Percentiles rank a stretch among this genome's conserved stretches.
Evolutionary conservation across 2,329 filamentous ascomycete genomes (phyloP).

Genomic region (Elsinoe fawcettii): DNA sequence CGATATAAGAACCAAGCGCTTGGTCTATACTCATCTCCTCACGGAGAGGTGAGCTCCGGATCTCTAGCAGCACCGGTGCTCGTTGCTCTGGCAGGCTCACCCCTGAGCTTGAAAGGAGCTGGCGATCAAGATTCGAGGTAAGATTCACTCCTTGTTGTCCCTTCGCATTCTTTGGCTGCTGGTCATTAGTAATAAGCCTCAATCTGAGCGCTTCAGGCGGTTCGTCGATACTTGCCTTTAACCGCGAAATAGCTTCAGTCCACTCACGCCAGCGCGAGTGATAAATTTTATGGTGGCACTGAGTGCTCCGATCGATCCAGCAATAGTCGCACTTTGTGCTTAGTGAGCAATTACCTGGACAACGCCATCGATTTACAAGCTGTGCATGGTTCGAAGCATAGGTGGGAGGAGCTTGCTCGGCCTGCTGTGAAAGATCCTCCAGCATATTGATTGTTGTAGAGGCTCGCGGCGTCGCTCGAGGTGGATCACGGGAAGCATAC

Average conservation of each 20-base stretch:
- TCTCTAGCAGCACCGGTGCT: neutral
- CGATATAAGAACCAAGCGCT: neutral
- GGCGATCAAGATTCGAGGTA: neutral
- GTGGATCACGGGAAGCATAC: neutral
- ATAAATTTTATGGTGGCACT: neutral
- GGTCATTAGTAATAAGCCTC: neutral
- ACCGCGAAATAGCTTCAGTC: neutral
- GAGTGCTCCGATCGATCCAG: neutral
- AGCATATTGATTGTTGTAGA: neutral
- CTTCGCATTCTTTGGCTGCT: neutral
- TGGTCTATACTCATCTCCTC: neutral
- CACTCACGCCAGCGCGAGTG: neutral
- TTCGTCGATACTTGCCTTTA: neutral
- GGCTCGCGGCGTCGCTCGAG: neutral
- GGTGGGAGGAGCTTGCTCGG: neutral
- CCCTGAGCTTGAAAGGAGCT: neutral
- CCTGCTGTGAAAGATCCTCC: neutral
- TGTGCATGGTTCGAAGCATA: neutral
- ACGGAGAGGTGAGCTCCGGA: neutral
- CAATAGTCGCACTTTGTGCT: neutral
- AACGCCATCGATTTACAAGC: neutral
- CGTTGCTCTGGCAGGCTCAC: neutral
- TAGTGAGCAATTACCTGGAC: neutral
- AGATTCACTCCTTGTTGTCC: neutral
- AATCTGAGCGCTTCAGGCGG: neutral